Evolutionary conservation across 768 basidiomycete species (phyloP).

Genomic region (Ramaria sp.): DNA sequence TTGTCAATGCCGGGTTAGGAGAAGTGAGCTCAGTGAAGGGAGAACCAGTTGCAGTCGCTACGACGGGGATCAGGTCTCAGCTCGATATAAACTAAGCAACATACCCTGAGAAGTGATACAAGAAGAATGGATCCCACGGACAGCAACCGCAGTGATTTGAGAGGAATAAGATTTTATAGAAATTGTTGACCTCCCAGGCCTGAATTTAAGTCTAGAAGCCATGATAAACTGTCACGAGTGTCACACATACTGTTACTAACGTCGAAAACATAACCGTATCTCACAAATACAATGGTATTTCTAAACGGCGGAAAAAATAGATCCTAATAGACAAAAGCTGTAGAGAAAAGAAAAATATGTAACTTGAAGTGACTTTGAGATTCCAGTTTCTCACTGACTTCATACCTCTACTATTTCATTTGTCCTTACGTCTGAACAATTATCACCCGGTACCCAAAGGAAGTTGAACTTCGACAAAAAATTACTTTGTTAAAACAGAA

Average conservation of each 20-base stretch:
- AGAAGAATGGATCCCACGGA: background rate
- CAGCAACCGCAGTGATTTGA: background rate
- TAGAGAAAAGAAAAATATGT: no score
- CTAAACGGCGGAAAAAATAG: no score
- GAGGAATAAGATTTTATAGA: background rate
- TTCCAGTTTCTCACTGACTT: no score
- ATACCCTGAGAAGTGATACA: background rate
- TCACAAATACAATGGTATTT: no score
- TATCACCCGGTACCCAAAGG: no score
- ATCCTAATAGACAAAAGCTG: no score
- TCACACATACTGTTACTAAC: no score
- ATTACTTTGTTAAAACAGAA: slow-evolving; percentile 6
- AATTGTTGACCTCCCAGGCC: background rate
- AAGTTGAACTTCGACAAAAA: no score
- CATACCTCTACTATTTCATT: no score
- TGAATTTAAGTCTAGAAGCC: background rate
- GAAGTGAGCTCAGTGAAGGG: slow-evolving; percentile 89
- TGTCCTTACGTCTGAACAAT: no score
- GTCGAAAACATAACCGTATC: no score
- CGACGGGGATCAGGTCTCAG: background rate
- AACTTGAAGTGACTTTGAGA: no score
- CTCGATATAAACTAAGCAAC: background rate
- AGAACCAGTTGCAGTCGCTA: slow-evolving; percentile 21
- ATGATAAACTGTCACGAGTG: background rate
- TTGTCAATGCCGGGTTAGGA: slow-evolving; percentile 68